Base-by-base conservation (phyloP, 352 stramenopile species). In the Phytophthora brassicae region DNA sequence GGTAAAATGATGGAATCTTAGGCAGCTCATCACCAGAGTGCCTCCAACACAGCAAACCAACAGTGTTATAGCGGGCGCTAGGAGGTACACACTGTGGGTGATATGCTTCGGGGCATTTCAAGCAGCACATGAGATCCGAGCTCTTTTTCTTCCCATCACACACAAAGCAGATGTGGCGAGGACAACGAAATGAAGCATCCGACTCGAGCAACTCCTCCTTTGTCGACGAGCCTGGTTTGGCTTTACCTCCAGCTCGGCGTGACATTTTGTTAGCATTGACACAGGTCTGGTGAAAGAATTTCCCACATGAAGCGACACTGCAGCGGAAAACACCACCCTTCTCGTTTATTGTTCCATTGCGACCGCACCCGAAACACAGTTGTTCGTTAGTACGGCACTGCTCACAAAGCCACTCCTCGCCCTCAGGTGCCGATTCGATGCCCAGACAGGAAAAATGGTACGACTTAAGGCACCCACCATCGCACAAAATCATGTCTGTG, bases 381-480 rank as follows among this genome's bases (percentile, higher is more conserved):
- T 98, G 90, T 56, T 94, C 77, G 59, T 90, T 86, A 39, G 81
- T 86, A 39, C 71, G 72, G 72, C 94, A 98, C 62, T 98, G 90
- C 39, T 94, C 81, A 52, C 94, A 98, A 5, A 97, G 68, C 91
- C 92, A 98, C 24, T 82, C 43, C 47, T 94, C 75, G 17, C 86
- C 82, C 1, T 94, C 75, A 2, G 84, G 81, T 19, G 77, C 73
- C 1, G 70, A 59, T 2, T 89, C 75, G 9, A 98, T 72, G 19
- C 91, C 91, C 19, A 97, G 74, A 69, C 94, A 98, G 22, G 82
- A 89, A 22, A 94, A 89, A 65, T 98, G 94, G 77, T 97, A 98
- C 44, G 90, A 89, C 45, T 92, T 94, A 26, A 92, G 64, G 58
- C 94, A 98, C 2, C 77, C 72, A n/a, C 92, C 93, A 68, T 98